These are phyloP conservation scores for Effrenium voratum DNA, from an alignment of 73 alveolate genomes.

Conservation along the genomic window DNA sequence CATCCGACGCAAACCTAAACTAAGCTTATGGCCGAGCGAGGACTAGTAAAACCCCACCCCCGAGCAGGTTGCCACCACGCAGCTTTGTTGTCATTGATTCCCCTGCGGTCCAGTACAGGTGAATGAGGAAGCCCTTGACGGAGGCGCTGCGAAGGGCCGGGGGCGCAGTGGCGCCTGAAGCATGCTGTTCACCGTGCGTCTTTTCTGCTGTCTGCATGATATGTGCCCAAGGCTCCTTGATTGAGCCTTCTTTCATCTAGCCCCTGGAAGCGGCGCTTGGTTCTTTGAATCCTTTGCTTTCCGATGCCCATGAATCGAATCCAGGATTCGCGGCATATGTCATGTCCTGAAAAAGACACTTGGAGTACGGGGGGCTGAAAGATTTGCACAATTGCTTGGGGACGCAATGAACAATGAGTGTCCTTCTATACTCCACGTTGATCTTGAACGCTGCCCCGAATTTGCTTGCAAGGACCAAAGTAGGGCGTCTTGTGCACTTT, in stretches of 20 bases:
- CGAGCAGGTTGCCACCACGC: no score
- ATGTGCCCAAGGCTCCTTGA: not conserved
- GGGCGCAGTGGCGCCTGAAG: no score
- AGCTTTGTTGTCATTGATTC: no score
- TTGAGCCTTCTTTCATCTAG: not conserved
- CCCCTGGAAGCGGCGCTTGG: not conserved
- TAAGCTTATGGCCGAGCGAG: no score
- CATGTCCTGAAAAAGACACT: not conserved
- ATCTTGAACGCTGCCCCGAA: not conserved
- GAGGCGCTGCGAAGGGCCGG: no score
- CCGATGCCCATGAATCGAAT: not conserved
- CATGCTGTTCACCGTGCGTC: no score
- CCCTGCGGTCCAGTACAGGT: no score
- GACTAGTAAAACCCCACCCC: no score
- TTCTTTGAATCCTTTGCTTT: not conserved
- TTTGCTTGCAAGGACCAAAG: not conserved
- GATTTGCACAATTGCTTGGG: not conserved
- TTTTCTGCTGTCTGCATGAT: no score
- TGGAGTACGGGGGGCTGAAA: no score
- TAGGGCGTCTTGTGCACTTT: not conserved
- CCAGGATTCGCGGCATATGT: not conserved
- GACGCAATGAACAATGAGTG: not conserved
- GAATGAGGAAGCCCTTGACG: no score
- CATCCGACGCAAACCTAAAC: no score
- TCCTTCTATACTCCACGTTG: not conserved